Percentiles rank a stretch among this genome's conserved stretches.
Evolutionary conservation across 2,329 filamentous ascomycete genomes (phyloP).

Genomic region (Venturia nashicola): DNA sequence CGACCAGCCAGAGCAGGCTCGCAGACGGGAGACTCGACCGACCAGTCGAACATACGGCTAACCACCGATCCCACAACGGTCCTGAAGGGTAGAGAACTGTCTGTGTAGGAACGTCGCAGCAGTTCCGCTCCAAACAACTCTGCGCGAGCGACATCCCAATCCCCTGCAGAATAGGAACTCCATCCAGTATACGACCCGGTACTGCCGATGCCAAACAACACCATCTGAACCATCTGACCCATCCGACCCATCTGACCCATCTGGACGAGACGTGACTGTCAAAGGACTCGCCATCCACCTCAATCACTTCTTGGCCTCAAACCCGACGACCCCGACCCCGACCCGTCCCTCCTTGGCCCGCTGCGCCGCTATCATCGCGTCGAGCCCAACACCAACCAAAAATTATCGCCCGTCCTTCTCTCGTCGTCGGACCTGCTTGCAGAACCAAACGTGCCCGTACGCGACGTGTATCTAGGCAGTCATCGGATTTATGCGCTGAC

Average conservation of each 20-base stretch:
- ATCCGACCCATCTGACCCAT: neutral
- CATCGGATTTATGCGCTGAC: neutral
- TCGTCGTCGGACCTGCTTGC: neutral
- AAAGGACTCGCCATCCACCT: neutral
- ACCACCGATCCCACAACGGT: neutral
- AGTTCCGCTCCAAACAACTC: neutral
- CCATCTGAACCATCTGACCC: neutral
- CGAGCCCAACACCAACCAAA: neutral
- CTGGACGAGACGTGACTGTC: neutral
- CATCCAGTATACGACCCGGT: neutral
- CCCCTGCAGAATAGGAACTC: neutral
- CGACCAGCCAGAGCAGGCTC: neutral
- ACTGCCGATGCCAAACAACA: neutral
- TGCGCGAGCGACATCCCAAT: neutral
- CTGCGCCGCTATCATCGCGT: neutral
- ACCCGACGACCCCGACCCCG: neutral
- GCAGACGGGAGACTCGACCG: neutral
- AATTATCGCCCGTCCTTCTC: neutral
- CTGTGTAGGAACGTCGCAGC: constrained; percentile 1
- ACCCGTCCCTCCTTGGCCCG: neutral
- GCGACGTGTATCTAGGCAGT: neutral
- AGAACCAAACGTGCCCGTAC: neutral
- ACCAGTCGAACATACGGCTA: neutral
- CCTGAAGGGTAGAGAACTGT: neutral
- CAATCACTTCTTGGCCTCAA: neutral